Evolutionary conservation across 2,329 filamentous ascomycete species (phyloP).

Genomic region (Penicillium sp.): DNA sequence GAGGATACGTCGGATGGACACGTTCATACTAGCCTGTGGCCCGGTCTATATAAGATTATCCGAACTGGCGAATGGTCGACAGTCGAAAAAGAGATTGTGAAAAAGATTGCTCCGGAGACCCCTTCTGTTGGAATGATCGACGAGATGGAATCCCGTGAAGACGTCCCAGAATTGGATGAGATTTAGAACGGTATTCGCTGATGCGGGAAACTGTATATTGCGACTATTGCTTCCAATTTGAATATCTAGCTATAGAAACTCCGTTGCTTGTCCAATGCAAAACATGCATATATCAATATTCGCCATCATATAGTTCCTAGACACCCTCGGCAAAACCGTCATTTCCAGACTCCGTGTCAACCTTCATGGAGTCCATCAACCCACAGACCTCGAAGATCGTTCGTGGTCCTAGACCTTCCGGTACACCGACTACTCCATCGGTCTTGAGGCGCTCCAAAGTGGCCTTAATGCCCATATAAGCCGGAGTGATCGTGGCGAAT

Average conservation of each 20-base stretch:
- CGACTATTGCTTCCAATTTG: background rate
- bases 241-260: background rate
- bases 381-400: conserved; percentile 37
- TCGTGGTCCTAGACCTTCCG: conserved; percentile 26
- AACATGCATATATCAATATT: background rate
- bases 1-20: background rate
- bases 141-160: background rate
- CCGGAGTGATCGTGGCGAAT: conserved; percentile 31
- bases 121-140: background rate
- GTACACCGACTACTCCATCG: conserved; percentile 29
- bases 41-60: conserved; percentile 6
- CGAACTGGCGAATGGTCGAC: background rate
- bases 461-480: conserved; percentile 30
- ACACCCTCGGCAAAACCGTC: conserved; percentile 25
- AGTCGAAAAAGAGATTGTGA: conserved; percentile 10
- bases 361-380: conserved; percentile 32
- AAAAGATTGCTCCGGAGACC: background rate
- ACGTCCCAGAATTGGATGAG: background rate
- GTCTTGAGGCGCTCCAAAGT: conserved; percentile 30
- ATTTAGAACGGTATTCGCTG: background rate
- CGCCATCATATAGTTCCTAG: conserved; percentile 2
- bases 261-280: background rate
- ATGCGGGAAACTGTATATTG: background rate
- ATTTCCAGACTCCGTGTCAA: conserved; percentile 34
- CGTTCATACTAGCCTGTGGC: conserved; percentile 11